Evolutionary conservation across 495 filamentous ascomycete species (phyloP).

Genomic region (Podospora pseudocomata): DNA sequence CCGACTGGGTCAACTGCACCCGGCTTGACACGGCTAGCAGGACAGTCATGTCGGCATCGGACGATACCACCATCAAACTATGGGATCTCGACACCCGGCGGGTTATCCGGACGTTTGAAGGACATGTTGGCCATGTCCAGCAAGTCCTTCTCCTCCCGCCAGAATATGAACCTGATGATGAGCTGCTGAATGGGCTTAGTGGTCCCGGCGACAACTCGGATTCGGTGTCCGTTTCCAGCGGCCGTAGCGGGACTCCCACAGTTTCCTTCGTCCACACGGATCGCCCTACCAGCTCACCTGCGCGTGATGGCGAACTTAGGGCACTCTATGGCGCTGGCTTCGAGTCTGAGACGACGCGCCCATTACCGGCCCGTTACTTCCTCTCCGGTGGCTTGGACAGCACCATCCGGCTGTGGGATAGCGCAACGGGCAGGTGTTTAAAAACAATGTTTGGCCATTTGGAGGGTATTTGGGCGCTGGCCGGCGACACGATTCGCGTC

Average conservation of each 20-base stretch:
- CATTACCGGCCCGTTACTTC: conserved; percentile 80
- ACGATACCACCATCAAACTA: conserved; percentile 87
- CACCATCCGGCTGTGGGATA: conserved; percentile 92
- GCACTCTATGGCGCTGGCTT: conserved; percentile 57
- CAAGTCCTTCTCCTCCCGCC: conserved; percentile 76
- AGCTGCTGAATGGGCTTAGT: conserved; percentile 36
- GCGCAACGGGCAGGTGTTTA: conserved; percentile 71
- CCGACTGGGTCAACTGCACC: conserved; percentile 92
- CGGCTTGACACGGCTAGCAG: conserved; percentile 74
- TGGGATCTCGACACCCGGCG: conserved; percentile 65
- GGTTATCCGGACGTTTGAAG: conserved; percentile 77
- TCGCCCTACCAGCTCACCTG: conserved; percentile 18
- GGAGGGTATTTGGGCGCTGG: conserved; percentile 93
- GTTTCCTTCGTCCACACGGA: conserved; percentile 22
- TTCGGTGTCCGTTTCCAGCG: conserved; percentile 41
- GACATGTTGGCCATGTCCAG: conserved; percentile 95
- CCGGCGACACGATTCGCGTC: conserved; percentile 83
- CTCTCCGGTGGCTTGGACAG: conserved; percentile 85
- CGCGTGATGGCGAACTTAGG: conserved; percentile 40
- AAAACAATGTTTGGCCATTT: conserved; percentile 95
- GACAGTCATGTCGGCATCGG: conserved; percentile 86
- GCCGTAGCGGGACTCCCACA: conserved; percentile 35
- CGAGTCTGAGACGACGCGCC: conserved; percentile 53
- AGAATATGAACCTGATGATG: conserved; percentile 84
- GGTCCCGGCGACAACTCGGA: conserved; percentile 58